Evolutionary conservation across 805 yeast genomes (phyloP), one percentile per base, ranked within the genome.

Genomic region (Lachancea lanzarotensis): DNA sequence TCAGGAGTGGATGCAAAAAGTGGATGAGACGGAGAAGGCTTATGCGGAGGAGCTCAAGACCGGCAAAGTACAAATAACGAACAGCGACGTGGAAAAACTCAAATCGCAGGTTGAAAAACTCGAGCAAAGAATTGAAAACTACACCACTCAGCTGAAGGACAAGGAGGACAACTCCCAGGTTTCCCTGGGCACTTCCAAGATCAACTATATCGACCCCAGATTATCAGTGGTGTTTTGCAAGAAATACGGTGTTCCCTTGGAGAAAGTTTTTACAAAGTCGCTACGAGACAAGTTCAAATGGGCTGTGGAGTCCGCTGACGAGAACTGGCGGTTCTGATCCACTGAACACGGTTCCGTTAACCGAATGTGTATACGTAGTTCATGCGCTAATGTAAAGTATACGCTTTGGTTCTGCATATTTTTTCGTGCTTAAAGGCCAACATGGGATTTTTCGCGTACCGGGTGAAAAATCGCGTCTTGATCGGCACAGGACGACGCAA

Each of bases 171-270:
- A 90, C 62, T 86, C 96, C 0, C 86, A 86, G 52, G 97, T 91
- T 22, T 90, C 97, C 0, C 70, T 91, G 52, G 89, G 95, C 38
- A 91, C 98, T 0, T 86, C 95, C 20, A 91, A 91, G 70, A 79
- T 86, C 74, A 91, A 91, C 65, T 91, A 91, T 71, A 91, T 91
- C 48, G 98, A 91, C 65, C 98, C 98, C 20, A 74, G 98, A 52
- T 70, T 91, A 54, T 81, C 95, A 0, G 96, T 88, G 19, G 80
- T 85, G 75, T 91, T 89, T 59, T 77, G 95, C 42, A 90, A 89
- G 65, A 85, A 81, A 65, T 88, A 70, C 60, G 73, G 78, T 44
- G 96, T 91, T 17, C 98, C 98, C 7, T 83, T 91, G 44, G 97
- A 91, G 65, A 90, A 86, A 65, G 71, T 91, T 35, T 89, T 91